Evolutionary conservation across 2,329 filamentous ascomycete genomes (phyloP), one percentile per base, ranked within the genome.

Genomic region (Colletotrichum siamense): DNA sequence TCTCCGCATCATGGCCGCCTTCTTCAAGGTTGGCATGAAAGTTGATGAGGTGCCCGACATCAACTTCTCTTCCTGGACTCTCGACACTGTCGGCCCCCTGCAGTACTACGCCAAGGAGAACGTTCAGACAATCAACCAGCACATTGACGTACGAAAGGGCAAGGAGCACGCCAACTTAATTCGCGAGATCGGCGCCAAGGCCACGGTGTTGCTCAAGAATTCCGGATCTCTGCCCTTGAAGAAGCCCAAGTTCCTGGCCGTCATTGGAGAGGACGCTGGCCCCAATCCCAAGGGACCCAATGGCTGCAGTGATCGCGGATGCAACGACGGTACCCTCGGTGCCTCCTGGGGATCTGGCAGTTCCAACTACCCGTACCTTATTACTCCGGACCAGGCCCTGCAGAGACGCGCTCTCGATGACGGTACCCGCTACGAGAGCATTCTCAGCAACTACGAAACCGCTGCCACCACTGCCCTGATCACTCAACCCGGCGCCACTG

Each of bases 131-230:
- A 89, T 98, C 86, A 95, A 98, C 85, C 90, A 92, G 80, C 95
- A 96, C 79, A 91, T 98, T 28, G 93, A 98, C 81, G 96, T 98
- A n/a, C 95, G 93, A 70, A 90, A 86, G 57, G 89, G 96, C 71
- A 68, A 49, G 30, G 73, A 73, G 15, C 96, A 98, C 82, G 92
- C 88, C 62, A 82, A 86, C 26, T 86, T 95, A 68, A 96, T 98
- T 78, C 93, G 96, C 39, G 91, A 95, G 79, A 90, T 95, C 69
- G 96, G 92, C 16, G 93, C 94, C 67, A 94, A 95, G 84, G 95
- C 95, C 18, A 96, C 94, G 4, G 96, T 99, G 8, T 88, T 99
- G 13, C 88, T 99, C 78, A 99, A 99, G 90, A 98, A 99, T 85
- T 88, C 88, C 5, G 92, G 93, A 16, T 89, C 89, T 3, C 88